These are phyloP conservation scores for Cystofilobasidium ferigula DNA, from an alignment of 768 basidiomycete genomes.

Conservation along the genomic window DNA sequence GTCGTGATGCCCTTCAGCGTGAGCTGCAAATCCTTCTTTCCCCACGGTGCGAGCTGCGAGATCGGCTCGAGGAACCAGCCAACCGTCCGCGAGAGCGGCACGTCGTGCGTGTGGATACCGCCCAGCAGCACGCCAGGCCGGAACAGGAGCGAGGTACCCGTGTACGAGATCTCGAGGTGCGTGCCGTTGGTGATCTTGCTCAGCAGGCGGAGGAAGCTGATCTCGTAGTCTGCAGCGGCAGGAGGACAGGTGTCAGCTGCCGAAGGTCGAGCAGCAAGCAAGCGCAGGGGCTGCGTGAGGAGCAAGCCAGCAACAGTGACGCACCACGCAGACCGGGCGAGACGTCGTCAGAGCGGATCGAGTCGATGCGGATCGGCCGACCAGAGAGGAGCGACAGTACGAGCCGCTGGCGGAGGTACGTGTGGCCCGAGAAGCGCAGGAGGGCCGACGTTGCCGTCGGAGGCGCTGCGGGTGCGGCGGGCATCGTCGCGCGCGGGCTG, in stretches of 20 bases:
- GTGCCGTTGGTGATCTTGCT: slow-evolving; percentile 92
- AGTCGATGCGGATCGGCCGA: slow-evolving; percentile 68
- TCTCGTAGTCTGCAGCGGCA: slow-evolving; percentile 68
- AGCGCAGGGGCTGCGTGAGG: too few relatives aligned
- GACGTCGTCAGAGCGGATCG: slow-evolving; percentile 81
- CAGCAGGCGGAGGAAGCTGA: slow-evolving; percentile 71
- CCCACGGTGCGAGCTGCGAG: slow-evolving; percentile 80
- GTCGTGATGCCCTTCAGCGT: slow-evolving; percentile 84
- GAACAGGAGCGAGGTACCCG: slow-evolving; percentile 81
- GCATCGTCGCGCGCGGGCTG: background rate
- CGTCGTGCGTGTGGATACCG: slow-evolving; percentile 70
- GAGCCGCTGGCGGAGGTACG: slow-evolving; percentile 69
- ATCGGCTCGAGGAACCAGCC: slow-evolving; percentile 92
- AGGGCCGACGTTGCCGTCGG: slow-evolving; percentile 8
- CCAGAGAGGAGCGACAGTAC: slow-evolving; percentile 84
- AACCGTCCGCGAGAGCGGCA: slow-evolving; percentile 73
- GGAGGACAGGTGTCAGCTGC: background rate
- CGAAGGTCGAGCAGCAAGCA: background rate
- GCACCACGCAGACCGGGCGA: slow-evolving; percentile 86
- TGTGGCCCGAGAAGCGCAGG: slow-evolving; percentile 50
- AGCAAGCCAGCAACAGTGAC: too few relatives aligned
- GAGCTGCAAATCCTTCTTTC: slow-evolving; percentile 71
- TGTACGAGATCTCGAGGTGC: slow-evolving; percentile 87
- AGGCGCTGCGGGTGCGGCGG: background rate
- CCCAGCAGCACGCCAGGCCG: slow-evolving; percentile 87